Evolutionary conservation across 768 basidiomycete genomes (phyloP).

Genomic region (Lactarius psammicola): DNA sequence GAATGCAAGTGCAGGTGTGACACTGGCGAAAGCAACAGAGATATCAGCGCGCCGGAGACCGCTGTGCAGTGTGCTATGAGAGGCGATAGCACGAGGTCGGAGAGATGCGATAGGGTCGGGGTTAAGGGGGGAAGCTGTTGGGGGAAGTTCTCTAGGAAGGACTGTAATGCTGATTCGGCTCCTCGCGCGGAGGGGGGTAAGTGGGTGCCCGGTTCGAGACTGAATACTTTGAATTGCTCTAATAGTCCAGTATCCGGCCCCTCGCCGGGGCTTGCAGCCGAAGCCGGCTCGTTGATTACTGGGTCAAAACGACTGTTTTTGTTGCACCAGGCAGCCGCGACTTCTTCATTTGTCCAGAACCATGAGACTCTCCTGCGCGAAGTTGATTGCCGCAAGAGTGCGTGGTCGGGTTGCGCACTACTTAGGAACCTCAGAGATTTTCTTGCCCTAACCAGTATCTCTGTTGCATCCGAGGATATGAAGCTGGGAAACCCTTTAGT

Average conservation of each 20-base stretch:
- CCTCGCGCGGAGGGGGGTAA: constrained; percentile 32
- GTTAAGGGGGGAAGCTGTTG: constrained; percentile 55
- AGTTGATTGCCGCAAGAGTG: constrained; percentile 41
- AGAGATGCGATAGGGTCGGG: constrained; percentile 62
- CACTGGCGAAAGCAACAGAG: constrained; percentile 59
- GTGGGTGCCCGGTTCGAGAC: constrained; percentile 60
- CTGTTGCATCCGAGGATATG: constrained; percentile 50
- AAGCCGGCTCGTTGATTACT: background rate
- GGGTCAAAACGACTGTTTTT: background rate
- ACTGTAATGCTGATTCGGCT: constrained; percentile 37
- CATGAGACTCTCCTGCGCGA: constrained; percentile 43
- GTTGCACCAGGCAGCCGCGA: constrained; percentile 47
- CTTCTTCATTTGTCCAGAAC: constrained; percentile 61
- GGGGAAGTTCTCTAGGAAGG: constrained; percentile 61
- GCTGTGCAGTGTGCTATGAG: constrained; percentile 59
- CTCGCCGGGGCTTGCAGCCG: background rate
- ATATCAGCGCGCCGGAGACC: constrained; percentile 66
- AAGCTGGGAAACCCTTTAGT: constrained; percentile 56
- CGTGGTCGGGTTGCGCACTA: constrained; percentile 64
- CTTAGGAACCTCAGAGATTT: constrained; percentile 66
- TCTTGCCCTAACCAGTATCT: constrained; percentile 60
- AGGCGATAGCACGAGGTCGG: constrained; percentile 58
- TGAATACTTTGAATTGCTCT: constrained; percentile 53
- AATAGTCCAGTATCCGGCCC: background rate
- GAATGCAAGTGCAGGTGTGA: constrained; percentile 65